Conservation (phyloP, 2,329 filamentous ascomycete genomes). For the Exophiala alcalophila region DNA sequence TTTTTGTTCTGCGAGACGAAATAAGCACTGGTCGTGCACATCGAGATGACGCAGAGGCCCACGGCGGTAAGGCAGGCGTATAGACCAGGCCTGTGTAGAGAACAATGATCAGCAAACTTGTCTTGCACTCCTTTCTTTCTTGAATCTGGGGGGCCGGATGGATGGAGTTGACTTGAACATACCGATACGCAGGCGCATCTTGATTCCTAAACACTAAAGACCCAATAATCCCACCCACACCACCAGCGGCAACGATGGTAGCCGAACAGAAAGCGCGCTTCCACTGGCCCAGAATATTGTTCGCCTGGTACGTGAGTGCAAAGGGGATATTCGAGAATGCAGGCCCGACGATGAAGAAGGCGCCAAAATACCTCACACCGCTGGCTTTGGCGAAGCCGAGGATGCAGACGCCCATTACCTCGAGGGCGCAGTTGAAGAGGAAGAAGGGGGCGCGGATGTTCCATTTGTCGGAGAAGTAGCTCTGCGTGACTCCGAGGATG, state of each 20-base stretch:
- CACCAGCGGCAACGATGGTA: constrained; percentile 38
- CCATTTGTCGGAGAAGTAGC: constrained; percentile 67
- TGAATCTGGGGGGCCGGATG: no score
- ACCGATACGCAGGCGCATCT: constrained; percentile 35
- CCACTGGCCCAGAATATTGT: constrained; percentile 85
- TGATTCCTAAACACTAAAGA: constrained; percentile 64
- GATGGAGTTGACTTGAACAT: no score
- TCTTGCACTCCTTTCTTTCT: no score
- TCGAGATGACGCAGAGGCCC: constrained; percentile 54
- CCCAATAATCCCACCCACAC: constrained; percentile 73
- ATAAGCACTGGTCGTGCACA: constrained; percentile 52
- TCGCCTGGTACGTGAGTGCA: constrained; percentile 75
- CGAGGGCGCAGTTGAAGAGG: constrained; percentile 62
- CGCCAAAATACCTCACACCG: constrained; percentile 65
- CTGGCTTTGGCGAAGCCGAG: constrained; percentile 62
- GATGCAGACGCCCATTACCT: constrained; percentile 66
- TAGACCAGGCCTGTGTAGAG: constrained; percentile 37
- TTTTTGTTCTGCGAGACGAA: constrained; percentile 53
- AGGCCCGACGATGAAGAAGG: constrained; percentile 71
- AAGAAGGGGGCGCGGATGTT: constrained; percentile 68
- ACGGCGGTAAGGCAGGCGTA: constrained; percentile 44
- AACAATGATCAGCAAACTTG: no score
- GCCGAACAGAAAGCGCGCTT: constrained; percentile 61
- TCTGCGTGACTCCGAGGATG: constrained; percentile 66
- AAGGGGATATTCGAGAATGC: constrained; percentile 74